Evolutionary conservation across 345 rosid species (phyloP), one percentile per base, ranked within the genome.

Genomic region (Aquilaria sinensis): DNA sequence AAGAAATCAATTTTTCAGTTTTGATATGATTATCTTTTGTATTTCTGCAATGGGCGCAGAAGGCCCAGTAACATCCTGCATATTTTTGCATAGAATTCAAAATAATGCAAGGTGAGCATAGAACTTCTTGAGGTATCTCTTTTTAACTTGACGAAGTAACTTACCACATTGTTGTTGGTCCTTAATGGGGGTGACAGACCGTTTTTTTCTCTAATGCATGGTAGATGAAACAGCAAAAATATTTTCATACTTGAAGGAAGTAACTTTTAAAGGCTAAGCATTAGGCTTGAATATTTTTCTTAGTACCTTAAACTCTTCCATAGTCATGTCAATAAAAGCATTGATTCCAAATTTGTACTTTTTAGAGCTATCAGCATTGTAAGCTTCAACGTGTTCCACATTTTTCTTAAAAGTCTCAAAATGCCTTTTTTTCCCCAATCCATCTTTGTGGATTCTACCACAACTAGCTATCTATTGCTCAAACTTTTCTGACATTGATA

Each of bases 31-130:
- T 13, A 74, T 62, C 49, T 80, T 62, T 70, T 85, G 82, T 47
- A 79, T 70, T 7, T 84, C 90, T 61, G 88, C 90, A 23, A 84
- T 83, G n/a, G 0, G 86, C 71, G 10, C 87, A 84, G 60, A 80
- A 86, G 49, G 89, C 92, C 92, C 87, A 83, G 54, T 89, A 86
- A 64, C 77, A 48, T 34, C 78, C 78, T 74, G 61, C 11, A 2
- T n/a, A n/a, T n/a, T n/a, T n/a, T n/a, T n/a, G n/a, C n/a, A n/a
- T n/a, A n/a, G n/a, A n/a, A n/a, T n/a, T 10, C 12, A 11, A 8
- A 3, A 9, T 31, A 61, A n/a, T 61, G 47, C 37, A n/a, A 34
- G 37, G 51, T 31, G 16, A 37, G n/a, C n/a, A n/a, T 2, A 15
- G 15, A 51, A 53, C 70, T 63, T n/a, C n/a, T n/a, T n/a, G n/a